Base-by-base conservation (phyloP, 148 eudicot genomes). In the Spergularia bocconei region DNA sequence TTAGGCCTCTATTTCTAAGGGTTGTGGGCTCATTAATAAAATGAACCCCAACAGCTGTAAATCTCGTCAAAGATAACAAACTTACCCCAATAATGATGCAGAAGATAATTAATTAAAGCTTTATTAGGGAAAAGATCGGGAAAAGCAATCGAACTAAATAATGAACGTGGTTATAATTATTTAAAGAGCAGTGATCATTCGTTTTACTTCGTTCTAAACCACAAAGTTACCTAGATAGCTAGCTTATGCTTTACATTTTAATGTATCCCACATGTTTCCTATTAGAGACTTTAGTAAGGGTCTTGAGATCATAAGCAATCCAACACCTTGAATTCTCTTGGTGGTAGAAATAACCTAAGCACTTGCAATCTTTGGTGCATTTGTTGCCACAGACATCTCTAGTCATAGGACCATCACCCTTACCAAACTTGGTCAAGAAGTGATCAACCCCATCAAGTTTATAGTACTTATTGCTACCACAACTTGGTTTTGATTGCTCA, bases 281-380 rank as follows among this genome's bases (percentile, higher is more conserved):
- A 57, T 78, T 33, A 65, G 59, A 56, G 5, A 73, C 76, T 74
- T 80, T 83, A 1, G 84, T 81, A 10, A 90, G 78, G 10, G 91
- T 90, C 79, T 71, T 87, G 23, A 90, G 73, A 53, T 86, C 91
- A 78, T 84, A 87, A 38, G 87, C 83, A 60, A 90, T 80, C 93
- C 87, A 90, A 75, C 93, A 90, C 77, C 81, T 78, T 10, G 88
- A 88, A 25, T 69, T 80, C 36, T 82, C 86, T 59, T 70, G 76
- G n/a, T 88, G 85, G 50, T 84, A 88, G 77, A 90, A 90, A 72
- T 86, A 90, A 4, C 91, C 93, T 77, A 78, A 55, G 20, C 91
- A 87, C 84, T 86, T 90, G 70, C 93, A 90, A 85, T 90, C 91
- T 33, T 71, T 80, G 0, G 62, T 84, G 51, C 93, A 90, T 68